Conservation (phyloP, 163 green algal species). For the Volvox carteri region DNA sequence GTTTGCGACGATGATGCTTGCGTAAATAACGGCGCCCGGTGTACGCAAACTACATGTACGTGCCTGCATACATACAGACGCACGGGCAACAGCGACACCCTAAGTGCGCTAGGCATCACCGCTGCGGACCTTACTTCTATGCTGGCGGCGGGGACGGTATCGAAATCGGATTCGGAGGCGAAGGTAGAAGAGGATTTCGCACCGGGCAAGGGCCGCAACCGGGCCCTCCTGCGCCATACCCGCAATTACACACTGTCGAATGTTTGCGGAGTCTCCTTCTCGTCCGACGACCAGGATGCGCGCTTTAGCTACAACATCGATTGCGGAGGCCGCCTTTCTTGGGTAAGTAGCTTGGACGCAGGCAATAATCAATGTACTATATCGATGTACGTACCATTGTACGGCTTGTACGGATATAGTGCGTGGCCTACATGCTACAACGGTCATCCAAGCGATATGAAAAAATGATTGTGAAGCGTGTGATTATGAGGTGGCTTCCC, state of each 20-base stretch:
- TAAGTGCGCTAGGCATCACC: no score
- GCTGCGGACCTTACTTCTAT: no score
- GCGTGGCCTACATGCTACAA: background rate
- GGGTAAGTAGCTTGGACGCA: no score
- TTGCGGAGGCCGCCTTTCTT: background rate
- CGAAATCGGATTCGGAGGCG: no score
- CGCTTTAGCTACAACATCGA: conserved; percentile 2
- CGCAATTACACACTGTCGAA: background rate
- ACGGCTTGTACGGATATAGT: background rate
- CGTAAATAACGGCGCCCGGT: no score
- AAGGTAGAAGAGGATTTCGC: no score
- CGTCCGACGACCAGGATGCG: background rate
- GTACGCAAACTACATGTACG: no score
- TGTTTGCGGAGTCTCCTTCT: background rate
- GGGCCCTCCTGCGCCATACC: background rate
- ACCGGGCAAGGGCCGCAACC: background rate
- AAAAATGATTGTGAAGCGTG: background rate
- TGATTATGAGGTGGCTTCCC: background rate
- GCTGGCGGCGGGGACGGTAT: no score
- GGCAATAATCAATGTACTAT: no score
- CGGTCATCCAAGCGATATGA: background rate
- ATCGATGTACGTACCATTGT: background rate
- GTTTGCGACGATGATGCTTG: no score
- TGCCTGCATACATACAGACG: no score
- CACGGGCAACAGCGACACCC: no score